A percentile compares a stretch with the other conserved stretches of the same genome.
These are phyloP conservation scores for Stephania yunnanensis DNA, from an alignment of 164 flowering plant genomes.

Conservation along the genomic window DNA sequence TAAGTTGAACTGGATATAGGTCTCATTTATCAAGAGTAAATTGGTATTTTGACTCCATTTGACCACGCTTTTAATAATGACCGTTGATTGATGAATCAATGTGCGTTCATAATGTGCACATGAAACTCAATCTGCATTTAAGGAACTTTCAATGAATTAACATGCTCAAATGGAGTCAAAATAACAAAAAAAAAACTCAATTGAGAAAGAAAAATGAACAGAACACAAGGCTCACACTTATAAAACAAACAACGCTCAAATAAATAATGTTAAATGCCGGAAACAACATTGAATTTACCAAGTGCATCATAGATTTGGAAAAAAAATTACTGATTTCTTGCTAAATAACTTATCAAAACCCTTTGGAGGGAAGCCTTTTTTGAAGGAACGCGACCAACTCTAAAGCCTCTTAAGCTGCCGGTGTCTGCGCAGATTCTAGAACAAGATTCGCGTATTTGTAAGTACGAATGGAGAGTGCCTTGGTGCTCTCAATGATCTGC, in stretches of 20 bases:
- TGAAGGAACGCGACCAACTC: neutral
- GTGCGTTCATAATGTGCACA: too few species aligned
- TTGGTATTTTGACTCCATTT: too few species aligned
- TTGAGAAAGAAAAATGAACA: too few species aligned
- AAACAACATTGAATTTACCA: neutral
- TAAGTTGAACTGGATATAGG: too few species aligned
- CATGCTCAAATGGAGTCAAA: too few species aligned
- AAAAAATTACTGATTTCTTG: neutral
- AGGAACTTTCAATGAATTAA: too few species aligned
- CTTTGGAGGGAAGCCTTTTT: neutral
- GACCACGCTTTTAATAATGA: too few species aligned
- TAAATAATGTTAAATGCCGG: neutral
- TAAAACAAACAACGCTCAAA: neutral
- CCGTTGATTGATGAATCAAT: too few species aligned
- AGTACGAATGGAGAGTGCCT: conserved; percentile 71
- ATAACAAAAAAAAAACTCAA: too few species aligned
- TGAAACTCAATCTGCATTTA: too few species aligned
- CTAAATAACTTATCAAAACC: neutral
- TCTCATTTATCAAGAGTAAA: too few species aligned
- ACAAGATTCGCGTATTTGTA: conserved; percentile 65
- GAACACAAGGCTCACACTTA: neutral
- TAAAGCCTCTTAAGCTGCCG: conserved; percentile 40
- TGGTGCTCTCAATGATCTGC: conserved; percentile 87
- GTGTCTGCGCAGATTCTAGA: conserved; percentile 53
- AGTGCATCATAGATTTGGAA: neutral